Conservation (phyloP, 2,329 filamentous ascomycete genomes). For the Peltaster fructicola region DNA sequence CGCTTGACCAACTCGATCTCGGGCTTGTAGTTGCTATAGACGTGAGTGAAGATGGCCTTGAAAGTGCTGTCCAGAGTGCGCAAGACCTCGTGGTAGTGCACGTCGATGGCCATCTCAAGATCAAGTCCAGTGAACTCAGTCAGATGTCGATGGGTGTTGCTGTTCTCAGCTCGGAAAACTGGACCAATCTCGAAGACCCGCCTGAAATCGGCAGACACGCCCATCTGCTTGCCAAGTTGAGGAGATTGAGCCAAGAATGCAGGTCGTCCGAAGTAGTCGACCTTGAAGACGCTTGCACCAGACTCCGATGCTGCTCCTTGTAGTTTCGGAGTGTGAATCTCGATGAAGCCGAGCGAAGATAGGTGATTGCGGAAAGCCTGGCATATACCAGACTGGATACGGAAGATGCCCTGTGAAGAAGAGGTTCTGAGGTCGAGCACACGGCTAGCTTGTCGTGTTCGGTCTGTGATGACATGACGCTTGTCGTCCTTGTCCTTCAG, state of each 20-base stretch:
- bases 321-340: slow-evolving; percentile 86
- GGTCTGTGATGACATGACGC: slow-evolving; percentile 47
- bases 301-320: slow-evolving; percentile 83
- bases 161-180: slow-evolving; percentile 88
- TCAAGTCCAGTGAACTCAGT: slow-evolving; percentile 90
- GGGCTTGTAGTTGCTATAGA: slow-evolving; percentile 49
- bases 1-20: slow-evolving; percentile 68
- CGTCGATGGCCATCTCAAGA: slow-evolving; percentile 78
- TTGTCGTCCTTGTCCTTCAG: slow-evolving; percentile 38
- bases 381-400: slow-evolving; percentile 64
- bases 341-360: slow-evolving; percentile 62
- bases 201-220: slow-evolving; percentile 73
- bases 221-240: slow-evolving; percentile 85
- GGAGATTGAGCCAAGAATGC: slow-evolving; percentile 86
- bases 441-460: slow-evolving; percentile 59
- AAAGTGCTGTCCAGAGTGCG: slow-evolving; percentile 61
- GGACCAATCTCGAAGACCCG: slow-evolving; percentile 79
- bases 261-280: slow-evolving; percentile 75
- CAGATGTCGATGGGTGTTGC: slow-evolving; percentile 84
- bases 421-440: slow-evolving; percentile 76
- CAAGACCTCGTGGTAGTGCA: slow-evolving; percentile 79
- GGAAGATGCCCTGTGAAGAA: slow-evolving; percentile 72
- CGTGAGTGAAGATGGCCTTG: slow-evolving; percentile 57
- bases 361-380: slow-evolving; percentile 64
- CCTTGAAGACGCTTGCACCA: slow-evolving; percentile 76